These are phyloP conservation scores for Naganishia vaughanmartiniae DNA, from an alignment of 768 basidiomycete species.

Conservation along the genomic window DNA sequence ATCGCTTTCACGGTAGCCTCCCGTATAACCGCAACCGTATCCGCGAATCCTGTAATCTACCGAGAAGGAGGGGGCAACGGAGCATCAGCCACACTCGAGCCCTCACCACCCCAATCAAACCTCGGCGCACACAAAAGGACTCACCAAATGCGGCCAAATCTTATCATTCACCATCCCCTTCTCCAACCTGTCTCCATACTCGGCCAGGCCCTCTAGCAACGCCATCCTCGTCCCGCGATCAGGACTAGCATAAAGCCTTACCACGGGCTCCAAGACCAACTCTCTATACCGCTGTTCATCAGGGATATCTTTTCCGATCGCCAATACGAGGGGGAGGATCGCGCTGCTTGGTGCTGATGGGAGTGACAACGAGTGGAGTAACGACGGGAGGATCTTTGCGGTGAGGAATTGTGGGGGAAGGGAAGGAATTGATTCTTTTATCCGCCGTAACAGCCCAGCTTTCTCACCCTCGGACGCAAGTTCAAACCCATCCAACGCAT, in stretches of 20 bases:
- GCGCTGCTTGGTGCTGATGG: constrained; percentile 57
- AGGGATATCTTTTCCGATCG: constrained; percentile 69
- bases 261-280: constrained; percentile 70
- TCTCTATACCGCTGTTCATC: constrained; percentile 61
- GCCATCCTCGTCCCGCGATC: constrained; percentile 95
- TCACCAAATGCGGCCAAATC: constrained; percentile 77
- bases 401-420: constrained; percentile 84
- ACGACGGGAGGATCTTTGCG: constrained; percentile 80
- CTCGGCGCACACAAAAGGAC: not conserved
- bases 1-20: constrained; percentile 91
- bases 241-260: constrained; percentile 80
- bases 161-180: constrained; percentile 79
- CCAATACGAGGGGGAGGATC: constrained; percentile 79
- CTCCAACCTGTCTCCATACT: constrained; percentile 83
- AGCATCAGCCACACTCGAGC: constrained; percentile 49
- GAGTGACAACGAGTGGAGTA: constrained; percentile 55
- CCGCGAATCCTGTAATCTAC: constrained; percentile 87
- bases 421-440: constrained; percentile 74
- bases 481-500: constrained; percentile 79
- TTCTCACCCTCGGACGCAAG: constrained; percentile 80
- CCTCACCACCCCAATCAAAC: constrained; percentile 1
- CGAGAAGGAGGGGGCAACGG: no score
- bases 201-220: constrained; percentile 75
- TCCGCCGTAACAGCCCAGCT: constrained; percentile 64
- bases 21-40: constrained; percentile 88